Evolutionary conservation across 345 rosid species (phyloP).

Genomic region (Bruguiera sexangula): DNA sequence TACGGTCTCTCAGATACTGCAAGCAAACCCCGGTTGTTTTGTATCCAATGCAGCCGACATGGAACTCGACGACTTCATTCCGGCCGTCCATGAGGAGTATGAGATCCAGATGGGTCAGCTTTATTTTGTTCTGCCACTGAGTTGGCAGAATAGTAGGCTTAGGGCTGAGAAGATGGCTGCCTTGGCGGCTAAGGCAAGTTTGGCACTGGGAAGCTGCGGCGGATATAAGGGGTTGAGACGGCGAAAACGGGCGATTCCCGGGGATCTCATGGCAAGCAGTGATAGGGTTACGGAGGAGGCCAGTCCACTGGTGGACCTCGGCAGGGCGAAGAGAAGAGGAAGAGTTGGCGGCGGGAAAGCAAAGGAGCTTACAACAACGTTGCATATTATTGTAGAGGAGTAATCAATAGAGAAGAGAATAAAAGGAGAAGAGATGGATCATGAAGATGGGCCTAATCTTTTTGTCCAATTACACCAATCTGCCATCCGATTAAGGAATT

Average conservation of each 20-base stretch:
- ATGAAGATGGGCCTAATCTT: no score
- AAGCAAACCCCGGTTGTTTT: slow-evolving; percentile 1
- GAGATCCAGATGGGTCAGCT: slow-evolving; percentile 22
- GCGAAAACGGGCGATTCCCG: not conserved
- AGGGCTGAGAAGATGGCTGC: slow-evolving; percentile 32
- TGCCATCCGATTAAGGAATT: no score
- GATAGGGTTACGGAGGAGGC: not conserved
- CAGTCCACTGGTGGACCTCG: not conserved
- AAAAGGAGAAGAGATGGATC: not conserved
- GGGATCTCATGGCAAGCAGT: not conserved
- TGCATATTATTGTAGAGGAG: slow-evolving; percentile 15
- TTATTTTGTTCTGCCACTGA: slow-evolving; percentile 29
- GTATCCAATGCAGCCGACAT: slow-evolving; percentile 33
- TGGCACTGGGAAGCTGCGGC: slow-evolving; percentile 20
- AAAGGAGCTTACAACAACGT: not conserved
- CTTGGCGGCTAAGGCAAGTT: slow-evolving; percentile 38
- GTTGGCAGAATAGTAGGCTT: slow-evolving; percentile 20
- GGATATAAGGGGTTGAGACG: not conserved
- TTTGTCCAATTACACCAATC: no score
- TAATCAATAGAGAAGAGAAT: not conserved
- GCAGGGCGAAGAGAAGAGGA: slow-evolving; percentile 4
- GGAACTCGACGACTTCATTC: slow-evolving; percentile 25
- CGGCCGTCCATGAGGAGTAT: slow-evolving; percentile 18
- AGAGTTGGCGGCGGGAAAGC: not conserved
- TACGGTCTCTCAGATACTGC: slow-evolving; percentile 24